These are phyloP conservation scores for Cyphellophora attinorum DNA, from an alignment of 2,329 filamentous ascomycete species.

Conservation along the genomic window DNA sequence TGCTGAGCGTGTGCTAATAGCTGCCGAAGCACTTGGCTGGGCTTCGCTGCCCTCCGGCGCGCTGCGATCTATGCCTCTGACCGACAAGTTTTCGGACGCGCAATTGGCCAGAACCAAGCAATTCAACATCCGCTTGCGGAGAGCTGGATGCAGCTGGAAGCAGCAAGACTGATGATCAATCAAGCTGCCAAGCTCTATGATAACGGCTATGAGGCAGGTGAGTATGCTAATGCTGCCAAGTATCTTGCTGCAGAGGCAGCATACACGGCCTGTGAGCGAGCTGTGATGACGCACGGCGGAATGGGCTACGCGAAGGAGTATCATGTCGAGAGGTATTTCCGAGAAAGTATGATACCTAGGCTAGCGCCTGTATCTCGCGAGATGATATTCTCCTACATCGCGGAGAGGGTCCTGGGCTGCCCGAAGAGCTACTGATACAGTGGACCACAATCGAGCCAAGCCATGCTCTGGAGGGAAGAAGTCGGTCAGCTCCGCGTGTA, in stretches of 20 bases:
- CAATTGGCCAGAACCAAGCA: slow-evolving; percentile 52
- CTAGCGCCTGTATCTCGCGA: slow-evolving; percentile 51
- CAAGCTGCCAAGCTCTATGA: slow-evolving; percentile 52
- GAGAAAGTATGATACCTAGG: slow-evolving; percentile 50
- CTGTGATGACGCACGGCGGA: slow-evolving; percentile 49
- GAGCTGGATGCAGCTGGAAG: slow-evolving; percentile 53
- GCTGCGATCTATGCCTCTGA: slow-evolving; percentile 39
- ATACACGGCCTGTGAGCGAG: slow-evolving; percentile 50
- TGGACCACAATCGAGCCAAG: too few species aligned
- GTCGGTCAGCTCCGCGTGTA: too few species aligned
- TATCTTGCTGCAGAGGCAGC: slow-evolving; percentile 53
- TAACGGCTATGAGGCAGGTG: slow-evolving; percentile 39
- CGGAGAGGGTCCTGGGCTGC: slow-evolving; percentile 33
- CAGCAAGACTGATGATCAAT: slow-evolving; percentile 52
- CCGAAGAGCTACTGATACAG: slow-evolving; percentile 35
- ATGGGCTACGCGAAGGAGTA: slow-evolving; percentile 58
- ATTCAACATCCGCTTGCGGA: slow-evolving; percentile 50
- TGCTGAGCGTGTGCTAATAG: slow-evolving; percentile 28
- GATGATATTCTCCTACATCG: slow-evolving; percentile 37
- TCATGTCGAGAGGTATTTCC: slow-evolving; percentile 51
- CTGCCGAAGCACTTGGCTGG: slow-evolving; percentile 34
- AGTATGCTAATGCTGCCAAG: slow-evolving; percentile 49
- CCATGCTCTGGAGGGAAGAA: too few species aligned
- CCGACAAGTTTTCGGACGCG: slow-evolving; percentile 44
- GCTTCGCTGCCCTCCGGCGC: slow-evolving; percentile 32